These are phyloP conservation scores for Sporothrix variecibatus DNA, from an alignment of 2,329 filamentous ascomycete species.

Conservation along the genomic window DNA sequence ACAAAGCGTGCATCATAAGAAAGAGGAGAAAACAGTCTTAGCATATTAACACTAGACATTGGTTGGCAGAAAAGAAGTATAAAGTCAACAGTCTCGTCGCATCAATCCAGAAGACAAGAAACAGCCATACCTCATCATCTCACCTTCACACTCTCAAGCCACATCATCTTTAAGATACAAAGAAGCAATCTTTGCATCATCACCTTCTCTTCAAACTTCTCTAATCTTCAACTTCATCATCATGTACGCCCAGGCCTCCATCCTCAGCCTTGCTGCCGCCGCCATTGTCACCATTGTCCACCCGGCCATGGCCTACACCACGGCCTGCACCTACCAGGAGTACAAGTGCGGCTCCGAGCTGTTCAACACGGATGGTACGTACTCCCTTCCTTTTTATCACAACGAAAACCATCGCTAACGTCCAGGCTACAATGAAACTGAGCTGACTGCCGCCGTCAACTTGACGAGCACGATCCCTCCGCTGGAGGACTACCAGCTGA, in stretches of 20 bases:
- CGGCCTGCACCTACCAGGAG: slow-evolving; percentile 26
- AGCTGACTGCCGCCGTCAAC: slow-evolving; percentile 28
- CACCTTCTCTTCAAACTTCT: not conserved
- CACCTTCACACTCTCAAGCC: not conserved
- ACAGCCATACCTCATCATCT: not conserved
- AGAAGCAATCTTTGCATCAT: no score
- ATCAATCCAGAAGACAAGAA: not conserved
- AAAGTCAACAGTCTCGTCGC: not conserved
- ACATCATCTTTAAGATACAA: not conserved
- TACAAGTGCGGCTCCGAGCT: slow-evolving; percentile 29
- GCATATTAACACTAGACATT: no score
- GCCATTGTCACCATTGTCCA: slow-evolving; percentile 1
- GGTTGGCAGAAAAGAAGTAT: not conserved
- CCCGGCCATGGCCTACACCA: slow-evolving; percentile 12
- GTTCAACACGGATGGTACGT: slow-evolving; percentile 16
- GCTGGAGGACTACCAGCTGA: slow-evolving; percentile 26
- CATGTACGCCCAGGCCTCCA: slow-evolving; percentile 9
- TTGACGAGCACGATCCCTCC: slow-evolving; percentile 27
- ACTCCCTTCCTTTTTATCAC: no score
- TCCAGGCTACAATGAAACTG: slow-evolving; percentile 28
- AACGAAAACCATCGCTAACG: not conserved
- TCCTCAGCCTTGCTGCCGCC: slow-evolving; percentile 10
- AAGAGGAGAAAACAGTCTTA: no score
- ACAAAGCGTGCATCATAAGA: no score
- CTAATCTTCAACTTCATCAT: not conserved